phyloP scores from a whole-genome alignment of 169 alveolate species.

The Cyclospora cayetanensis region DNA sequence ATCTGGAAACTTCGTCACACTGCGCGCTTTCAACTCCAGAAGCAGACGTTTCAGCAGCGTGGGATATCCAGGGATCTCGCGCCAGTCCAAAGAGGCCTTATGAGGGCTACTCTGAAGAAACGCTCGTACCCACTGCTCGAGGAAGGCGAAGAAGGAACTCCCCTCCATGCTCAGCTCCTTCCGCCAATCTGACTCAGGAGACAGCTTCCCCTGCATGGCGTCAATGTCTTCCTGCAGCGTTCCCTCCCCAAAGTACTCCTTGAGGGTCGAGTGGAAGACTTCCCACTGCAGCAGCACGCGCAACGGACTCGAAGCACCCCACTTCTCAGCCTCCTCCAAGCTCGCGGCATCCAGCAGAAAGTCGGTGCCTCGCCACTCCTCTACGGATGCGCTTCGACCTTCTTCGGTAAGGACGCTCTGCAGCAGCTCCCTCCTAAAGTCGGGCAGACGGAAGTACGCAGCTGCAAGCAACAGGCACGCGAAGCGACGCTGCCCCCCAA shows the following conservation, averaged over 20 bases:
- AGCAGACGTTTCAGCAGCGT: slow-evolving; percentile 69
- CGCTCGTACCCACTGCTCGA: slow-evolving; percentile 71
- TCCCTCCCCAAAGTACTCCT: slow-evolving; percentile 60
- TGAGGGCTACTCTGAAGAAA: background rate
- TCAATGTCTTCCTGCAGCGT: slow-evolving; percentile 1
- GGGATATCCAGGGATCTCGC: slow-evolving; percentile 71
- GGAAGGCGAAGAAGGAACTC: slow-evolving; percentile 58
- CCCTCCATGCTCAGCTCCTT: slow-evolving; percentile 29
- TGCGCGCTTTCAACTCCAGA: slow-evolving; percentile 66
- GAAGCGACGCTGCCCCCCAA: slow-evolving; percentile 71
- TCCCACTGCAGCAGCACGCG: slow-evolving; percentile 67
- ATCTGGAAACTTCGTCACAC: slow-evolving; percentile 71
- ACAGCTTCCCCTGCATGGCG: background rate
- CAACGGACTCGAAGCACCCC: slow-evolving; percentile 3
- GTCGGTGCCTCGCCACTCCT: slow-evolving; percentile 75
- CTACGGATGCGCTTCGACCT: slow-evolving; percentile 13
- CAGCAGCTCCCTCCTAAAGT: slow-evolving; percentile 63
- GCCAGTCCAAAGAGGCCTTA: slow-evolving; percentile 60
- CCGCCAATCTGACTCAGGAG: slow-evolving; percentile 27
- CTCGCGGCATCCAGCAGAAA: slow-evolving; percentile 39
- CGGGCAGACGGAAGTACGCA: slow-evolving; percentile 72
- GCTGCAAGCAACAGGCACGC: slow-evolving; percentile 50
- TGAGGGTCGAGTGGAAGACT: slow-evolving; percentile 9
- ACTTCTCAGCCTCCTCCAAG: slow-evolving; percentile 17
- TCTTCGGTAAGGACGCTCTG: slow-evolving; percentile 43